Evolutionary conservation across 2,329 filamentous ascomycete species (phyloP).

Genomic region (Trichoderma guizhouense): DNA sequence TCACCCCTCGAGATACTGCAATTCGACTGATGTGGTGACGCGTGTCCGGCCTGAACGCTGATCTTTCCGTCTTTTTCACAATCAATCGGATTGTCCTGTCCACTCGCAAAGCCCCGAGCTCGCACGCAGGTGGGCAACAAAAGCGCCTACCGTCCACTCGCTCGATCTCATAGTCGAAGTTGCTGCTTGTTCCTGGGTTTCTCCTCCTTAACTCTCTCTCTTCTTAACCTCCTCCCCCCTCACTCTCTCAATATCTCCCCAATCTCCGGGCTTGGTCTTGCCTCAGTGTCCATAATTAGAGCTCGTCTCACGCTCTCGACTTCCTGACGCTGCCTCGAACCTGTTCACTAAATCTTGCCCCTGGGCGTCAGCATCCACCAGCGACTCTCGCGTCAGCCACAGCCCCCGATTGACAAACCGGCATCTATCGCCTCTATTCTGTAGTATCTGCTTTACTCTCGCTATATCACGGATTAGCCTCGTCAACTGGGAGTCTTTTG

Average conservation of each 20-base stretch:
- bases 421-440: not conserved
- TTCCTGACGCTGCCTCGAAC: slow-evolving; percentile 1
- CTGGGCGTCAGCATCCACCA: slow-evolving; percentile 10
- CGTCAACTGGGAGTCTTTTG: not conserved
- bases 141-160: slow-evolving; percentile 15
- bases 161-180: not conserved
- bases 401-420: not conserved
- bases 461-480: slow-evolving; percentile 10
- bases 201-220: not conserved
- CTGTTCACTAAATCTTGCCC: not conserved
- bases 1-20: not conserved
- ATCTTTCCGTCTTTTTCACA: not conserved
- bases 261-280: not conserved
- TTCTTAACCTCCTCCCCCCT: not conserved
- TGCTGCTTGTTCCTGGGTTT: not conserved
- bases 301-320: not conserved
- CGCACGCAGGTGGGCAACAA: slow-evolving; percentile 6
- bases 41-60: not conserved
- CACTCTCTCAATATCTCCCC: not conserved
- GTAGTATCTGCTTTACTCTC: slow-evolving; percentile 4
- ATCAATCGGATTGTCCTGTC: not conserved
- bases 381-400: slow-evolving; percentile 11
- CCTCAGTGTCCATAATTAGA: not conserved
- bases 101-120: not conserved
- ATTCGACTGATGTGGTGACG: slow-evolving; percentile 2